These are phyloP conservation scores for Telfairia occidentalis DNA, from an alignment of 331 rosid species.

Conservation along the genomic window DNA sequence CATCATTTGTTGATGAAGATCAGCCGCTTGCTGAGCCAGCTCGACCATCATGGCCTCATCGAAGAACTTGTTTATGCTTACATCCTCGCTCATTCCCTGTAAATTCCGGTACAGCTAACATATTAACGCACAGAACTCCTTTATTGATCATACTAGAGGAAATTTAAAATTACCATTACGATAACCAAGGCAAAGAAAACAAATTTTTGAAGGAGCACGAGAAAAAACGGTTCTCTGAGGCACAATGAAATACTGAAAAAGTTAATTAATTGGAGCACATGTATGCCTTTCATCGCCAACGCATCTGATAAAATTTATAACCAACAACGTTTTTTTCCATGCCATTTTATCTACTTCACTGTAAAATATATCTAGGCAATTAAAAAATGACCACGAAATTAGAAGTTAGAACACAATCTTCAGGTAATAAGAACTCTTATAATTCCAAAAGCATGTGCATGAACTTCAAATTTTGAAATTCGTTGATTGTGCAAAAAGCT, in stretches of 20 bases:
- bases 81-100: slow-evolving; percentile 98
- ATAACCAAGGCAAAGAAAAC: not conserved
- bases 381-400: not conserved
- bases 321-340: not conserved
- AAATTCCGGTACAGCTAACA: slow-evolving; percentile 10
- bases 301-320: not conserved
- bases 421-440: not conserved
- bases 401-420: not conserved
- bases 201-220: not conserved
- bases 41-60: slow-evolving; percentile 99
- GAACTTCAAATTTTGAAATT: not conserved
- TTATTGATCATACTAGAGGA: no score
- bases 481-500: not conserved
- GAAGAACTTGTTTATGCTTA: slow-evolving; percentile 86
- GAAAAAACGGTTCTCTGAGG: not conserved
- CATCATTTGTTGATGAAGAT: slow-evolving; percentile 83
- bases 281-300: not conserved
- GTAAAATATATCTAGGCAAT: not conserved
- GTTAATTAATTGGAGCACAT: not conserved
- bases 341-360: not conserved
- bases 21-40: slow-evolving; percentile 94
- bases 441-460: not conserved
- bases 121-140: not conserved
- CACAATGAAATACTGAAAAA: not conserved
- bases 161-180: not conserved